Base-by-base conservation (phyloP, 805 yeast species). In the Cyberlindnera subsufficiens region DNA sequence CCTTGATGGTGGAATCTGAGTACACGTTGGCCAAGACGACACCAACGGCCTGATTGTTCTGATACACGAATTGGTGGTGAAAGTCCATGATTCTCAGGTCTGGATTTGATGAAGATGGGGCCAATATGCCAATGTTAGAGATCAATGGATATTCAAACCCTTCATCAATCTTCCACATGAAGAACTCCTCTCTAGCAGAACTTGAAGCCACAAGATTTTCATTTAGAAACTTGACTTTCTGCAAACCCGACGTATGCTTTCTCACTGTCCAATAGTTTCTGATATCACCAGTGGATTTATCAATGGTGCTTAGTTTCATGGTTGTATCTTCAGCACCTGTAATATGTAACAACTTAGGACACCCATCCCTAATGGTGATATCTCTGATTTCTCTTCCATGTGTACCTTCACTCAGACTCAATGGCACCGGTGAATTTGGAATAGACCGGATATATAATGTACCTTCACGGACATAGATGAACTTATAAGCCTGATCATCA, bases 361-460 rank as follows among this genome's bases (percentile, higher is more conserved):
- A 39, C 7, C 60, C 59, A 0, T 73, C 64, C 7, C 76, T 69
- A n/a, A 82, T 69, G 2, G 84, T 72, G 14, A 90, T 67, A 43
- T 80, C 86, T 51, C 99, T 71, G 6, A 91, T 77, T 61, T 93
- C 99, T 49, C 98, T 74, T 1, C 99, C 99, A 61, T 93, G 98
- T 1, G 87, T 72, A 0, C 97, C 96, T 9, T 71, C 65, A 30
- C 67, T 67, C 20, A 82, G 54, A 8, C 69, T 46, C 19, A 61
- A 57, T 4, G 68, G 66, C 3, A 51, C 43, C 1, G 32, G 15
- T 1, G 59, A 49, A 30, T 49, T 51, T 30, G 57, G 52, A 44
- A 61, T 63, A 47, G 44, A 52, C 42, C 71, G 68, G 18, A 75
- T 52, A 39, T 64, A 62, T 33, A 82, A 58, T 15, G 66, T 61